Conservation (phyloP, 2,329 filamentous ascomycete genomes). For the Nigrospora sphaerica region DNA sequence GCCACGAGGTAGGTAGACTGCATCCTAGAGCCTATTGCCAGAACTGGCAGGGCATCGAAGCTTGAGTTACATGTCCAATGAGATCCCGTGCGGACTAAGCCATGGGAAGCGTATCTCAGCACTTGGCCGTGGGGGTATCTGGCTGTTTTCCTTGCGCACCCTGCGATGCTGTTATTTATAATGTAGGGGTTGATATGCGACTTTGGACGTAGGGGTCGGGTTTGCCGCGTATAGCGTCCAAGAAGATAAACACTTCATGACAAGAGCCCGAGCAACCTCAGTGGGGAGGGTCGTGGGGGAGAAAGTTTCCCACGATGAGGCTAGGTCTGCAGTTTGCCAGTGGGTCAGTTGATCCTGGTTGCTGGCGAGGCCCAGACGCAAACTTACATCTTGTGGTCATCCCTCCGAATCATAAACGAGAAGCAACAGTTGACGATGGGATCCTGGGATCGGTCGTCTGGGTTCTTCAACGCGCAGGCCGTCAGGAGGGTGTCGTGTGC, state of each 20-base stretch:
- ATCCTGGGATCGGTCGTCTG: constrained; percentile 59
- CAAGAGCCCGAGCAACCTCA: constrained; percentile 10
- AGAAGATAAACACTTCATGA: neutral
- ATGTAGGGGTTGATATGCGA: no score
- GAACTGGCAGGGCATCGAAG: no score
- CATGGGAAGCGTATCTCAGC: no score
- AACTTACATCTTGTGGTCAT: constrained; percentile 91
- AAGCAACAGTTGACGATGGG: constrained; percentile 89
- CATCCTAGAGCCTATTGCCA: no score
- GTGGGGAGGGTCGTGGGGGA: constrained; percentile 67
- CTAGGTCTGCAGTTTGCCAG: constrained; percentile 57
- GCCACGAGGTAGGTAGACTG: no score
- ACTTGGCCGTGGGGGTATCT: no score
- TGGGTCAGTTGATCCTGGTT: constrained; percentile 21
- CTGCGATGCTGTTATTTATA: no score
- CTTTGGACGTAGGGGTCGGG: no score
- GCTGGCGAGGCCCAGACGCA: neutral
- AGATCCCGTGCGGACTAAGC: no score
- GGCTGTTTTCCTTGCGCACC: no score
- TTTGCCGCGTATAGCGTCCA: no score
- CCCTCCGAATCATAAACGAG: constrained; percentile 91
- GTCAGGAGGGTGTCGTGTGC: constrained; percentile 93
- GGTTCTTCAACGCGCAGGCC: constrained; percentile 84
- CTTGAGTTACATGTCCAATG: no score
- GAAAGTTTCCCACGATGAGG: constrained; percentile 92